These are phyloP conservation scores for Nitzschia inconspicua DNA, from an alignment of 108 stramenopile genomes.

Conservation along the genomic window DNA sequence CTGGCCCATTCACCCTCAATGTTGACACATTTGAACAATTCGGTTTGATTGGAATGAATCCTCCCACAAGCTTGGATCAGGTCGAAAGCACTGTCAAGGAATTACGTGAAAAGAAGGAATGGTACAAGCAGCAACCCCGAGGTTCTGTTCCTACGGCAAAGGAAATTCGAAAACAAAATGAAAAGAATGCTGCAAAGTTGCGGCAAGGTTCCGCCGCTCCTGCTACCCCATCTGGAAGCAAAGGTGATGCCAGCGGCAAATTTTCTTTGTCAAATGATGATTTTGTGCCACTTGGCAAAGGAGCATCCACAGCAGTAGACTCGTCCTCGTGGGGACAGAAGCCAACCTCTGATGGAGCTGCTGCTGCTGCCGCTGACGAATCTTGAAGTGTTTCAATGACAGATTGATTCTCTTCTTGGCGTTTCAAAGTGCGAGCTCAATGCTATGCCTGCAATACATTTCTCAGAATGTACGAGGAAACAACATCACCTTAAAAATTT, in stretches of 20 bases:
- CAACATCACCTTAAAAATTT: no score
- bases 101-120: conserved; percentile 86
- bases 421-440: no score
- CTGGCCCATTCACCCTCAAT: conserved; percentile 70
- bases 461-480: no score
- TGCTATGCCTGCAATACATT: no score
- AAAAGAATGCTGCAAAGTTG: conserved; percentile 49
- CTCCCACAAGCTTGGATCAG: conserved; percentile 72
- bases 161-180: conserved; percentile 85
- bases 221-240: conserved; percentile 8
- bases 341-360: conserved; percentile 13
- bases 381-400: no score
- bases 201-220: conserved; percentile 14
- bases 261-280: conserved; percentile 54
- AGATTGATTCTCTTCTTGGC: no score
- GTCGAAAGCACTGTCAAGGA: conserved; percentile 83
- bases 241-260: conserved; percentile 22
- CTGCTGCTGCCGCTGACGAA: background rate
- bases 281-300: conserved; percentile 74
- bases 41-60: conserved; percentile 66
- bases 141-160: conserved; percentile 85
- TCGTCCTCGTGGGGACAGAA: conserved; percentile 58
- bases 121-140: conserved; percentile 91
- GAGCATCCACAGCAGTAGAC: conserved; percentile 28
- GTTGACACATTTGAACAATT: conserved; percentile 89